Conservation (phyloP, 495 filamentous ascomycete species). For the Baudoinia panamericana region DNA sequence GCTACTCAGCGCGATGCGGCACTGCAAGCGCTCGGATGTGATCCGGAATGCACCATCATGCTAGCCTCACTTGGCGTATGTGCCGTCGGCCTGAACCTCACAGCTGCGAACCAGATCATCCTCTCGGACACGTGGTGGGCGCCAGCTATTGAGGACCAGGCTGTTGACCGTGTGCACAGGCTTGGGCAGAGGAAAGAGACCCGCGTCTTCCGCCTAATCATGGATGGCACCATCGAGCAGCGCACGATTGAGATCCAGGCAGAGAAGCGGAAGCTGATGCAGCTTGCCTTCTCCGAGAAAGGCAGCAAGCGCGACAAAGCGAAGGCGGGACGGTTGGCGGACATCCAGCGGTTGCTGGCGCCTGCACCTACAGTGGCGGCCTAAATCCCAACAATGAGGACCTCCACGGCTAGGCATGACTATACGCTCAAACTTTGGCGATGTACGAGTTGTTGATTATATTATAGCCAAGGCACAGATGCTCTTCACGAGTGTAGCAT, state of each 20-base stretch:
- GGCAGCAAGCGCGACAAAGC: constrained; percentile 22
- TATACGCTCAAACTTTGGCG: no score
- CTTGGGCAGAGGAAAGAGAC: constrained; percentile 70
- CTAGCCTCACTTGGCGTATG: constrained; percentile 74
- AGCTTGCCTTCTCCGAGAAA: constrained; percentile 42
- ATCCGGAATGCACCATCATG: constrained; percentile 61
- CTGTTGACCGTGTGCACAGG: constrained; percentile 79
- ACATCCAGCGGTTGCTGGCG: constrained; percentile 48
- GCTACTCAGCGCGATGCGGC: constrained; percentile 54
- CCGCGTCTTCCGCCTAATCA: constrained; percentile 68
- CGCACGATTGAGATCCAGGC: constrained; percentile 68
- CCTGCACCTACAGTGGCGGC: no score
- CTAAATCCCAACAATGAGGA: no score
- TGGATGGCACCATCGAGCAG: constrained; percentile 80
- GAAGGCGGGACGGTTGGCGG: constrained; percentile 34
- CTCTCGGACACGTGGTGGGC: constrained; percentile 87
- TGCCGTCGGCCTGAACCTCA: constrained; percentile 79
- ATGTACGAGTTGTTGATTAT: no score
- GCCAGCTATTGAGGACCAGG: constrained; percentile 86
- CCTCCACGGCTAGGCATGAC: no score
- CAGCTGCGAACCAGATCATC: constrained; percentile 77
- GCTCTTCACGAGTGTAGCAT: no score
- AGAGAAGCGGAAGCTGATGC: constrained; percentile 68
- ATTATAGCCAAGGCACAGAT: no score
- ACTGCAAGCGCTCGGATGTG: constrained; percentile 49